Conservation (phyloP, 768 basidiomycete species). For the Xerocomellus chrysenteron region DNA sequence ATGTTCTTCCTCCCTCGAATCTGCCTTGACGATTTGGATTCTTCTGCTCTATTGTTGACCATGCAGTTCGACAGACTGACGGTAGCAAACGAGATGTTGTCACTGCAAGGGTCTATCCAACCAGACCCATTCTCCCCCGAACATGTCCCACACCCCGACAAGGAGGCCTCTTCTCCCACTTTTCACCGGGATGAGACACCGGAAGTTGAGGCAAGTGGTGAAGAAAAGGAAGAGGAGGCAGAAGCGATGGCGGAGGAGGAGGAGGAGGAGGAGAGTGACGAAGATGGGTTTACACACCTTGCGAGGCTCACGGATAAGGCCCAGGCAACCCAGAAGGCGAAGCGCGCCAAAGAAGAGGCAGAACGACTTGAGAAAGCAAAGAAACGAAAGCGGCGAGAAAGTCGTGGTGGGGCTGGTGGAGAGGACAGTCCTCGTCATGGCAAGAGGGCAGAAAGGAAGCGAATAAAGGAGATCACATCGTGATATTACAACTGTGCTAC, state of each 20-base stretch:
- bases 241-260: background rate
- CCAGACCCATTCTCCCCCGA: slow-evolving; percentile 67
- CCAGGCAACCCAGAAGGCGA: slow-evolving; percentile 23
- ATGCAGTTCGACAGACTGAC: slow-evolving; percentile 55
- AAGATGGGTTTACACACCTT: slow-evolving; percentile 33
- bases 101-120: slow-evolving; percentile 81
- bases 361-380: slow-evolving; percentile 31
- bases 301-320: slow-evolving; percentile 32
- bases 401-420: slow-evolving; percentile 4
- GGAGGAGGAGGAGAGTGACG: slow-evolving; percentile 27
- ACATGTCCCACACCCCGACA: slow-evolving; percentile 42
- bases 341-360: slow-evolving; percentile 27
- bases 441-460: slow-evolving; percentile 15
- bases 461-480: slow-evolving; percentile 6
- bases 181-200: slow-evolving; percentile 12
- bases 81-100: slow-evolving; percentile 92
- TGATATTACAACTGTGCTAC: slow-evolving; percentile 5
- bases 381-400: slow-evolving; percentile 30
- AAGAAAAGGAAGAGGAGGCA: background rate
- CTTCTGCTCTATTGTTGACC: slow-evolving; percentile 5
- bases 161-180: background rate
- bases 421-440: background rate
- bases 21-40: background rate
- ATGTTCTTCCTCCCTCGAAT: background rate
- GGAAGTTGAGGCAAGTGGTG: slow-evolving; percentile 17